Evolutionary conservation across 129 eudicot species (phyloP).

Genomic region (Tagetes patula): DNA sequence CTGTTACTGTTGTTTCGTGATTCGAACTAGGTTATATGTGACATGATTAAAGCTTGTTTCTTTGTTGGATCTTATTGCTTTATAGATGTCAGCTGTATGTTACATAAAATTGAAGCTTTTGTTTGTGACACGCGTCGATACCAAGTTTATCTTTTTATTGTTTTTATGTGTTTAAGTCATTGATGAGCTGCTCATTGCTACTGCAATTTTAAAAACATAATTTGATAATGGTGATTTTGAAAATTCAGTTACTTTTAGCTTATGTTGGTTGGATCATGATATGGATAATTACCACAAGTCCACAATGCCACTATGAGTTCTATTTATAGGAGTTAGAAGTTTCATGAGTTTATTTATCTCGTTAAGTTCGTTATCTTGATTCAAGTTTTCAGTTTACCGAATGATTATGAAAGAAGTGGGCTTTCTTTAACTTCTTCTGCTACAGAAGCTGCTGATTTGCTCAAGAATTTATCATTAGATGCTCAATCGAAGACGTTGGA

Average conservation of each 20-base stretch:
- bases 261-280: slow-evolving; percentile 19
- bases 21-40: neutral
- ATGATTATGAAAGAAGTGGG: neutral
- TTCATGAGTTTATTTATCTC: neutral
- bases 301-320: neutral
- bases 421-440: slow-evolving; percentile 35
- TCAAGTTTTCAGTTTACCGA: neutral
- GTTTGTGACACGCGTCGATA: no score
- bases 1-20: slow-evolving; percentile 1
- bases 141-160: no score
- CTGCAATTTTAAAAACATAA: no score
- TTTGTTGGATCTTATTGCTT: slow-evolving; percentile 23
- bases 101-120: slow-evolving; percentile 5
- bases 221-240: neutral
- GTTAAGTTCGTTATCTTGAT: neutral
- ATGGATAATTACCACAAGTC: neutral
- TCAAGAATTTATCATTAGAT: slow-evolving; percentile 78
- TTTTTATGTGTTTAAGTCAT: no score
- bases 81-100: neutral
- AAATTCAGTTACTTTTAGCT: neutral
- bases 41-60: neutral
- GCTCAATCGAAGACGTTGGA: slow-evolving; percentile 61
- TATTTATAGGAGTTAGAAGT: neutral
- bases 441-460: slow-evolving; percentile 76
- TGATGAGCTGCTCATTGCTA: no score